These are phyloP conservation scores for Kitagawia praeruptora DNA, from an alignment of 129 eudicot genomes.

Conservation along the genomic window DNA sequence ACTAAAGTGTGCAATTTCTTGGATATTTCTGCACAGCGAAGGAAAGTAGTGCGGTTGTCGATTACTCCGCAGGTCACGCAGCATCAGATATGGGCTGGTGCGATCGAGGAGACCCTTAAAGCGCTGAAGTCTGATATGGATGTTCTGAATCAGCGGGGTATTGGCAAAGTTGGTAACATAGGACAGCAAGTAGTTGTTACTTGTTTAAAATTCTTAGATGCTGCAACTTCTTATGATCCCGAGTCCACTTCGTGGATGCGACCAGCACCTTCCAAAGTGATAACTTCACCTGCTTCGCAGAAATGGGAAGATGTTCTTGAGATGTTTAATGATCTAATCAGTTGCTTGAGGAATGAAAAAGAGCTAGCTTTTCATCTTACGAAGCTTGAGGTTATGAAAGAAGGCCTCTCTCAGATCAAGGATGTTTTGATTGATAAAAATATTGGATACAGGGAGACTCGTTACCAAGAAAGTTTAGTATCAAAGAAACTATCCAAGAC, in stretches of 20 bases:
- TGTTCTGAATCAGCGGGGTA: constrained; percentile 10
- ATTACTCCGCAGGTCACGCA: constrained; percentile 81
- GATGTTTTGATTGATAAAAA: constrained; percentile 74
- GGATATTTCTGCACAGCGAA: constrained; percentile 71
- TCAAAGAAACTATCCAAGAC: constrained; percentile 59
- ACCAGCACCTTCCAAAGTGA: constrained; percentile 37
- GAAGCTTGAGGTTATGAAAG: constrained; percentile 82
- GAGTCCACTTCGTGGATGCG: constrained; percentile 88
- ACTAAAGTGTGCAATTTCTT: constrained; percentile 55
- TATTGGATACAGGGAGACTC: constrained; percentile 65
- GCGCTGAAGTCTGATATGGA: constrained; percentile 43
- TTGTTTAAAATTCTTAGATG: constrained; percentile 59
- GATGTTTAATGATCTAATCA: constrained; percentile 58
- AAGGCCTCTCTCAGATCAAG: constrained; percentile 75
- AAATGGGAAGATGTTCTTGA: constrained; percentile 84
- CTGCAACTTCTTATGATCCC: constrained; percentile 37
- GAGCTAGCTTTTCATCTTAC: constrained; percentile 35
- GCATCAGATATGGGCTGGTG: constrained; percentile 66
- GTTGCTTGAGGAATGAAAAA: constrained; percentile 47
- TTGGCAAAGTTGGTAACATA: constrained; percentile 39
- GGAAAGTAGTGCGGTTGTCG: constrained; percentile 55
- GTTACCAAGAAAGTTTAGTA: constrained; percentile 55
- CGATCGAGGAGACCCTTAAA: constrained; percentile 50
- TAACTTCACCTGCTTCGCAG: constrained; percentile 27
- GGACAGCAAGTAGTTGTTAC: constrained; percentile 51